phyloP scores from a whole-genome alignment of 2,329 filamentous ascomycete genomes.

The Epichloe typhina region DNA sequence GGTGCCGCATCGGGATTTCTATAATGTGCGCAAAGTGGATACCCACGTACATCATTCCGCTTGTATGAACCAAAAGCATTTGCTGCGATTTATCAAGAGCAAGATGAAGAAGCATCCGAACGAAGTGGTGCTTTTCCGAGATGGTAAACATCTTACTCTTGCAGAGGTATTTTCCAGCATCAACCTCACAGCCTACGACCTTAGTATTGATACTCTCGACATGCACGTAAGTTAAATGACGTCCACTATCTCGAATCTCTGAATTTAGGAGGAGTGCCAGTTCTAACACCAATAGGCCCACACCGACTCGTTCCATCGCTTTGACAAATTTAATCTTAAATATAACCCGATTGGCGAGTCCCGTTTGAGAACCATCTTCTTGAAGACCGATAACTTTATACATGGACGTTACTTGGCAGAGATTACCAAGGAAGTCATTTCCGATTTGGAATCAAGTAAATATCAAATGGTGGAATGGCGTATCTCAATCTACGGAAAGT shows the following conservation, averaged over 20 bases:
- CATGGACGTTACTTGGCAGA: conserved; percentile 91
- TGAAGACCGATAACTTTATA: conserved; percentile 98
- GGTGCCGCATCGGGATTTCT: conserved; percentile 95
- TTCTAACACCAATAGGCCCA: conserved; percentile 49
- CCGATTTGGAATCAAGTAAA: conserved; percentile 94
- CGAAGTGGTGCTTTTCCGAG: conserved; percentile 82
- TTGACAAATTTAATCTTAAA: conserved; percentile 99
- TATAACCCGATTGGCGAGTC: conserved; percentile 98
- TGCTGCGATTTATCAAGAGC: conserved; percentile 96
- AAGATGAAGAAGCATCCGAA: conserved; percentile 99
- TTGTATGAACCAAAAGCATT: conserved; percentile 99
- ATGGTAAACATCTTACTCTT: conserved; percentile 83
- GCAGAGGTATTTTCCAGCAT: conserved; percentile 94
- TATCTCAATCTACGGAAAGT: conserved; percentile 90
- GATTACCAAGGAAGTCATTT: conserved; percentile 95
- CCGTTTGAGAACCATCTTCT: conserved; percentile 87
- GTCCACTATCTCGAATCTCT: neutral
- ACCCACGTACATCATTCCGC: conserved; percentile 98
- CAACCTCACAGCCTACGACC: conserved; percentile 90
- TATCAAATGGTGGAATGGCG: conserved; percentile 99
- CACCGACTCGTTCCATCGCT: conserved; percentile 94
- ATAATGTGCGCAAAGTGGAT: conserved; percentile 97
- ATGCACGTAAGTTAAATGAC: conserved; percentile 64
- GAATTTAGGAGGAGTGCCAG: neutral
- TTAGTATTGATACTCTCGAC: conserved; percentile 95